Percentiles rank a stretch among this genome's conserved stretches.
phyloP scores from a whole-genome alignment of 768 basidiomycete species.

The Hydnomerulius pinastri region DNA sequence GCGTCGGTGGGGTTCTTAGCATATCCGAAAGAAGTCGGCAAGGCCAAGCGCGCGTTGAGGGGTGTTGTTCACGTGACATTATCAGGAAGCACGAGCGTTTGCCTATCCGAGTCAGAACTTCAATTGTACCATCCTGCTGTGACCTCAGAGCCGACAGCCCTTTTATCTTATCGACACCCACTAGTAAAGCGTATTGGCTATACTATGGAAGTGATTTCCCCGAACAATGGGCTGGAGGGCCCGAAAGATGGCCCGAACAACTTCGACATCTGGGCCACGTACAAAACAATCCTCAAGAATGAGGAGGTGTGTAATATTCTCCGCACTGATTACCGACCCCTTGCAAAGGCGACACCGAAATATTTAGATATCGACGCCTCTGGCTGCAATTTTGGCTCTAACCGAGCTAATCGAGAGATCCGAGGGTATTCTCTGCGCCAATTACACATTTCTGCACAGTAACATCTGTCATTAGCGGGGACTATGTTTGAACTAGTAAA shows the following conservation, averaged over 20 bases:
- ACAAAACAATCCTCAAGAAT: conserved; percentile 60
- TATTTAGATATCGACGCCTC: conserved; percentile 69
- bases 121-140: no score
- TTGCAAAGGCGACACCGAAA: neutral
- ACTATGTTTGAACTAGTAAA: conserved; percentile 93
- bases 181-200: neutral
- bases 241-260: neutral
- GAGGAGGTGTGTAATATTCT: conserved; percentile 54
- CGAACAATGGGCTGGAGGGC: neutral
- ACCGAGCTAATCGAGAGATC: conserved; percentile 82
- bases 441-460: neutral
- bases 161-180: no score
- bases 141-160: no score
- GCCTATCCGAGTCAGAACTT: no score
- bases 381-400: conserved; percentile 86
- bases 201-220: neutral
- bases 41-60: no score
- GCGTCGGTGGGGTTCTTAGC: no score
- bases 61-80: no score
- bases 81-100: no score
- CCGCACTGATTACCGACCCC: neutral
- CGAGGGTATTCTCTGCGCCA: conserved; percentile 53
- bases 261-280: conserved; percentile 55
- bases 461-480: conserved; percentile 51
- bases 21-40: no score